These are phyloP conservation scores for Hydrangea macrophylla DNA, from an alignment of 148 eudicot genomes.

Conservation along the genomic window DNA sequence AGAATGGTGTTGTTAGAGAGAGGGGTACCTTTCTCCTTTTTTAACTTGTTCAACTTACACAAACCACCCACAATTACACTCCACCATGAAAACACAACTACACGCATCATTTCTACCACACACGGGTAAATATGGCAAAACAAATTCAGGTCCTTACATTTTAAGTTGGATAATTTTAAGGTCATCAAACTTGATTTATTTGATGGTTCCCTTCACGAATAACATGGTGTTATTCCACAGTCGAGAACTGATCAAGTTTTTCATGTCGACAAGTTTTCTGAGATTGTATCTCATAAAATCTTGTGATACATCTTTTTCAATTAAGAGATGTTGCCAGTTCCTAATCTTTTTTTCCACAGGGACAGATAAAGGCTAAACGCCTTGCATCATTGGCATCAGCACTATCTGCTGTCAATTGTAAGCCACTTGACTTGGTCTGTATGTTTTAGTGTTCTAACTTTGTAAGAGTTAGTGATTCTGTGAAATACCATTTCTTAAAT, in stretches of 20 bases:
- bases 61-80: no score
- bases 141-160: no score
- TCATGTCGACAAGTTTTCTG: not conserved
- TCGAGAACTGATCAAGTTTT: not conserved
- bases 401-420: slow-evolving; percentile 53
- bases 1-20: no score
- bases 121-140: no score
- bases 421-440: slow-evolving; percentile 25
- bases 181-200: not conserved
- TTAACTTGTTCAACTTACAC: no score
- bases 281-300: not conserved
- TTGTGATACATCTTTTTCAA: not conserved
- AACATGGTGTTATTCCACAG: not conserved
- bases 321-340: not conserved
- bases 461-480: slow-evolving; percentile 5
- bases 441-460: slow-evolving; percentile 3
- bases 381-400: slow-evolving; percentile 59
- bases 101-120: no score
- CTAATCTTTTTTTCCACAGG: slow-evolving; percentile 38
- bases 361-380: slow-evolving; percentile 60
- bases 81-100: no score
- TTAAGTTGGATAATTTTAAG: no score
- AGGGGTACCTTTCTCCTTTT: no score
- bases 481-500: slow-evolving; percentile 18
- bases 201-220: not conserved